These are phyloP conservation scores for Colletotrichum limetticola DNA, from an alignment of 2,329 filamentous ascomycete genomes.

Conservation along the genomic window DNA sequence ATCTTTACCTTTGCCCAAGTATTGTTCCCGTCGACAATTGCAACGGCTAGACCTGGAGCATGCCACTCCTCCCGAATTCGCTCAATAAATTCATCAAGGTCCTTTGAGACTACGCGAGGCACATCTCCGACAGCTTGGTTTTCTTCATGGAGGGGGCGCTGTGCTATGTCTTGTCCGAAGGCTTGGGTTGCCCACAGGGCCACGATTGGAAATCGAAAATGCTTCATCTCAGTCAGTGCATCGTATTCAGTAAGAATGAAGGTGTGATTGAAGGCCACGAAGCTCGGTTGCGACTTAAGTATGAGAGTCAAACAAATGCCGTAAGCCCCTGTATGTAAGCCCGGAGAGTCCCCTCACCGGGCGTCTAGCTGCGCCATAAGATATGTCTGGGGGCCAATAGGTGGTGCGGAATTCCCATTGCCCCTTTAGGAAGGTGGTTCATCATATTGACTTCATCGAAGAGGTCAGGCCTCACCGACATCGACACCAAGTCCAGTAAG, in stretches of 20 bases:
- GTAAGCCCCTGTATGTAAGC: neutral
- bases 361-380: neutral
- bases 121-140: neutral
- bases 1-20: conserved; percentile 46
- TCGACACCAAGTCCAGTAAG: neutral
- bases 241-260: neutral
- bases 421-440: neutral
- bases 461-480: neutral
- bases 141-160: neutral
- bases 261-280: neutral
- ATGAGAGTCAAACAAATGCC: neutral
- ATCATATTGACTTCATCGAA: neutral
- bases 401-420: neutral
- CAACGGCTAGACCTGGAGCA: conserved; percentile 54
- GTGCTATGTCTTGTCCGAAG: neutral
- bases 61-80: conserved; percentile 48
- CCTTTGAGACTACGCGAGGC: neutral
- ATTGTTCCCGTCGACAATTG: conserved; percentile 50
- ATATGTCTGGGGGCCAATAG: neutral
- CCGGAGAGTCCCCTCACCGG: neutral
- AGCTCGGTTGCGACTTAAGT: neutral
- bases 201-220: neutral
- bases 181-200: neutral
- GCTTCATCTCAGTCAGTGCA: neutral
- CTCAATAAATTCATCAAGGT: conserved; percentile 35